Evolutionary conservation across 2,329 filamentous ascomycete genomes (phyloP).

Genomic region (Ustilaginoidea virens): DNA sequence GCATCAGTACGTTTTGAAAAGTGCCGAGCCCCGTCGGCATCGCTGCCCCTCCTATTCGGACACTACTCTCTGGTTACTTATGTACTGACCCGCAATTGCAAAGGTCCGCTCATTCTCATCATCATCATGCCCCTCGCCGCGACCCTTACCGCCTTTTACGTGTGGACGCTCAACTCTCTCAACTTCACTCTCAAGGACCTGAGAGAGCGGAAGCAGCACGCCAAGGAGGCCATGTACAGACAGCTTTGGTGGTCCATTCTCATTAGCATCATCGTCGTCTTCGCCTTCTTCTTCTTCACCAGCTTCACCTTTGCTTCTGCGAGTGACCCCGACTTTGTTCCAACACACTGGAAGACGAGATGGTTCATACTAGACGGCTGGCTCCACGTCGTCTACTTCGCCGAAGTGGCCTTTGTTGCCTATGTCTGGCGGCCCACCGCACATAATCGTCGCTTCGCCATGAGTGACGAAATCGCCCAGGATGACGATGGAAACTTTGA

Average conservation of each 20-base stretch:
- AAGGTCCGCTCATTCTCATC: slow-evolving; percentile 75
- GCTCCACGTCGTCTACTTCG: slow-evolving; percentile 92
- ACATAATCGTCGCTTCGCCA: slow-evolving; percentile 93
- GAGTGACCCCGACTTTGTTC: slow-evolving; percentile 76
- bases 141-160: slow-evolving; percentile 90
- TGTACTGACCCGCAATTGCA: too few species aligned
- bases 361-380: slow-evolving; percentile 98
- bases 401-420: slow-evolving; percentile 81
- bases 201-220: slow-evolving; percentile 82
- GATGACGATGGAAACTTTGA: slow-evolving; percentile 94
- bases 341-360: slow-evolving; percentile 89
- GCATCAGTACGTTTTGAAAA: slow-evolving; percentile 39
- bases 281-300: slow-evolving; percentile 97
- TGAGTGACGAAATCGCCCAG: slow-evolving; percentile 98
- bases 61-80: too few species aligned
- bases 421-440: slow-evolving; percentile 94
- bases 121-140: slow-evolving; percentile 85
- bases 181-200: slow-evolving; percentile 93
- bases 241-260: slow-evolving; percentile 98
- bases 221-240: slow-evolving; percentile 92
- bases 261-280: slow-evolving; percentile 83
- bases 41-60: too few species aligned
- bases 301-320: slow-evolving; percentile 85
- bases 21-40: too few species aligned
- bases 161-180: slow-evolving; percentile 94